These are phyloP conservation scores for Maudiozyma bulderi DNA, from an alignment of 805 yeast genomes.

Conservation along the genomic window DNA sequence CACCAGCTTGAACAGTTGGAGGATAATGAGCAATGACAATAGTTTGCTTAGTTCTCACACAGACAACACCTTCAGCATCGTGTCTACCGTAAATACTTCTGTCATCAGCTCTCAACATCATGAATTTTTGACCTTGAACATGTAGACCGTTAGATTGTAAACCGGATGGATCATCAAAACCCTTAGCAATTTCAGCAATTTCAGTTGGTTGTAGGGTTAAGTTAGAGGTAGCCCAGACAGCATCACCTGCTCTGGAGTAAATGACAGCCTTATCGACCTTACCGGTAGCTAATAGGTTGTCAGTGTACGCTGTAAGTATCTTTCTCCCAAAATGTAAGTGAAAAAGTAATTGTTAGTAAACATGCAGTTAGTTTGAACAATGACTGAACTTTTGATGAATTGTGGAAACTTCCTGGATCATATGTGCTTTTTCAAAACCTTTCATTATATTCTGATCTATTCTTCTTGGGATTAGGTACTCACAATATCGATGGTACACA, in stretches of 20 bases:
- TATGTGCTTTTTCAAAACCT: too few relatives aligned
- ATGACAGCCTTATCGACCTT: conserved; percentile 88
- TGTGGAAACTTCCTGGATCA: too few relatives aligned
- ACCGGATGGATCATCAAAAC: conserved; percentile 68
- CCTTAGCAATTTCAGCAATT: conserved; percentile 61
- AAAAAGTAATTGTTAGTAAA: background rate
- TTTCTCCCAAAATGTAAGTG: too few relatives aligned
- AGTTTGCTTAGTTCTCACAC: conserved; percentile 91
- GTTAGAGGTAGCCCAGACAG: conserved; percentile 82
- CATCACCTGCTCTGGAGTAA: conserved; percentile 89
- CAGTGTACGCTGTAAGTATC: conserved; percentile 69
- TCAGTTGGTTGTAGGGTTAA: conserved; percentile 60
- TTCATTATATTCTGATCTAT: too few relatives aligned
- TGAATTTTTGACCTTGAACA: conserved; percentile 76
- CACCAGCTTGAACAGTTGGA: conserved; percentile 83
- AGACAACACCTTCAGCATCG: conserved; percentile 79
- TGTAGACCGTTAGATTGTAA: conserved; percentile 84
- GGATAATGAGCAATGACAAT: conserved; percentile 92
- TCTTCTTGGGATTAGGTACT: too few relatives aligned
- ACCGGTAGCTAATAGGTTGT: conserved; percentile 78
- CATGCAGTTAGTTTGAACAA: background rate
- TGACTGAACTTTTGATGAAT: background rate
- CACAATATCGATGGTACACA: too few relatives aligned
- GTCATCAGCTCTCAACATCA: conserved; percentile 79
- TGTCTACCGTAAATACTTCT: conserved; percentile 90